A percentile compares a stretch with the other conserved stretches of the same genome.
These are phyloP conservation scores for Fusarium buxicola DNA, from an alignment of 2,329 filamentous ascomycete genomes.

Conservation along the genomic window DNA sequence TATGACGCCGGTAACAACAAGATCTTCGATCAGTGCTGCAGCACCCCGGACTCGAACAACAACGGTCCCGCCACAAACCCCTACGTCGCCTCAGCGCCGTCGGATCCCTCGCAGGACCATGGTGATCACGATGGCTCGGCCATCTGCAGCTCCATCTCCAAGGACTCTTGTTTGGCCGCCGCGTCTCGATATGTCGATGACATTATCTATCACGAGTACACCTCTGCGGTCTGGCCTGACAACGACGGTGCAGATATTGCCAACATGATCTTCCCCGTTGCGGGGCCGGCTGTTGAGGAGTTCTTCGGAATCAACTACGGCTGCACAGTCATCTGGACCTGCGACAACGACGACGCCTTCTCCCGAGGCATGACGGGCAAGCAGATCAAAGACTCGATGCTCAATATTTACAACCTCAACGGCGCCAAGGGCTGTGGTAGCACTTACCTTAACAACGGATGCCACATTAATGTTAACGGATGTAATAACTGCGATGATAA, in stretches of 20 bases:
- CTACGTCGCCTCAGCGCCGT: neutral
- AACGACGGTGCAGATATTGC: slow-evolving; percentile 6
- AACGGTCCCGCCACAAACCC: slow-evolving; percentile 15
- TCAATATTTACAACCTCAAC: slow-evolving; percentile 20
- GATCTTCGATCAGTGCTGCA: slow-evolving; percentile 26
- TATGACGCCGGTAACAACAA: slow-evolving; percentile 19
- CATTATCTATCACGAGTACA: slow-evolving; percentile 16
- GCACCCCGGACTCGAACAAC: slow-evolving; percentile 13
- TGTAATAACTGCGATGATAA: slow-evolving; percentile 20
- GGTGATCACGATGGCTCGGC: slow-evolving; percentile 18
- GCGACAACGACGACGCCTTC: slow-evolving; percentile 15
- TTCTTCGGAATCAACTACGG: slow-evolving; percentile 21
- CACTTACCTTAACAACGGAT: slow-evolving; percentile 15
- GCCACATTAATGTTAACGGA: slow-evolving; percentile 17
- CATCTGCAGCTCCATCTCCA: slow-evolving; percentile 15
- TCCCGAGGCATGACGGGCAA: slow-evolving; percentile 22
- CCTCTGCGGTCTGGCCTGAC: slow-evolving; percentile 18
- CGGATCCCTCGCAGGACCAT: neutral
- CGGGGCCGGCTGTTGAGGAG: slow-evolving; percentile 1
- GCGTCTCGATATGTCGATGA: slow-evolving; percentile 15
- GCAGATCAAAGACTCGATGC: slow-evolving; percentile 23
- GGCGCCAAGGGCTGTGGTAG: slow-evolving; percentile 20
- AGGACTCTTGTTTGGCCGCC: slow-evolving; percentile 7
- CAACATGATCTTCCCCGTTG: slow-evolving; percentile 12
- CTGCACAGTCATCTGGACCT: slow-evolving; percentile 21